These are phyloP conservation scores for Trichophaea hybrida DNA, from an alignment of 2,329 filamentous ascomycete genomes.

Conservation along the genomic window DNA sequence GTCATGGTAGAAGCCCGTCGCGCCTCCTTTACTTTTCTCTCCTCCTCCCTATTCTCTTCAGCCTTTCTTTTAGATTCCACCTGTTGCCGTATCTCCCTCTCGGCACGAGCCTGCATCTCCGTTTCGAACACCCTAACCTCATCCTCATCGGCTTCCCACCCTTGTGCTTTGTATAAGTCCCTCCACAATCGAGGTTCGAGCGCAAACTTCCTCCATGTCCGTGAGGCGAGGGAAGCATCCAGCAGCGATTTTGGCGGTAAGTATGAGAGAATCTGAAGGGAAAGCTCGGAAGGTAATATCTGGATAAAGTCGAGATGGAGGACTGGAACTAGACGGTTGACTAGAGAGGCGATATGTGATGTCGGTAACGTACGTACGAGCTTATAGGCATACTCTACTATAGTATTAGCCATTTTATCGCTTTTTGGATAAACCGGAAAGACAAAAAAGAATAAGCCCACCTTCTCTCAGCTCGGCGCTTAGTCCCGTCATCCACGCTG, in stretches of 20 bases:
- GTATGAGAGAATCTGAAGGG: slow-evolving; percentile 74
- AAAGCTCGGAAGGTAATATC: slow-evolving; percentile 78
- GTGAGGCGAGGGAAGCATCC: slow-evolving; percentile 62
- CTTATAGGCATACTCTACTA: slow-evolving; percentile 61
- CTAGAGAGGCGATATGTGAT: slow-evolving; percentile 62
- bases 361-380: slow-evolving; percentile 67
- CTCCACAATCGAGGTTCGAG: slow-evolving; percentile 80
- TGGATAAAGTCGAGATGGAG: slow-evolving; percentile 86
- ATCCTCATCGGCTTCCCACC: slow-evolving; percentile 58
- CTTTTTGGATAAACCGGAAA: neutral
- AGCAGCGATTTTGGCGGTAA: slow-evolving; percentile 70
- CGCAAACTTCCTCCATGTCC: slow-evolving; percentile 66
- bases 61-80: slow-evolving; percentile 28
- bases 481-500: slow-evolving; percentile 42
- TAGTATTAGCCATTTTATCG: slow-evolving; percentile 1
- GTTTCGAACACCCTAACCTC: slow-evolving; percentile 56
- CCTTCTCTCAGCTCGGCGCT: slow-evolving; percentile 43
- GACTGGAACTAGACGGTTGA: slow-evolving; percentile 63
- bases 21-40: slow-evolving; percentile 1
- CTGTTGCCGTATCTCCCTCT: slow-evolving; percentile 28
- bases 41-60: slow-evolving; percentile 7
- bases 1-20: neutral
- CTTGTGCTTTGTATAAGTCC: slow-evolving; percentile 65
- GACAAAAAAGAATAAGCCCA: slow-evolving; percentile 28
- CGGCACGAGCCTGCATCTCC: slow-evolving; percentile 37